These are phyloP conservation scores for Citrus medica DNA, from an alignment of 345 rosid species.

Conservation along the genomic window DNA sequence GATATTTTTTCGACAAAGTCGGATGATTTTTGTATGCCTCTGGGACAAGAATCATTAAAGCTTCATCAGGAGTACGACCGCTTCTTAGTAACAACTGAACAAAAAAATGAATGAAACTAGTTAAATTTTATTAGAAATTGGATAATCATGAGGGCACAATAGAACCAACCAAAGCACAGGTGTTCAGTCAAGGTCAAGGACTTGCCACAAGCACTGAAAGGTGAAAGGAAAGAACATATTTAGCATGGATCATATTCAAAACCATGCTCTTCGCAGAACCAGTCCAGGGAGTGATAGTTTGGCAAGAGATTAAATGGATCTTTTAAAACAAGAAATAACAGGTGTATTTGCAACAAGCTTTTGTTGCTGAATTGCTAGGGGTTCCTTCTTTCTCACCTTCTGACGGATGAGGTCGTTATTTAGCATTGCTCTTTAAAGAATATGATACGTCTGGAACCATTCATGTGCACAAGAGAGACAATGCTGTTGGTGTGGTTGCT, in stretches of 20 bases:
- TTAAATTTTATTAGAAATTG: slow-evolving; percentile 2
- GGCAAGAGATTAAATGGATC: background rate
- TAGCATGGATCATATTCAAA: background rate
- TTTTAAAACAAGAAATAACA: background rate
- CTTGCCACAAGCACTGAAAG: background rate
- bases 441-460: background rate
- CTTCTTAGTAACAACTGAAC: slow-evolving; percentile 84
- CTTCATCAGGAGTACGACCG: slow-evolving; percentile 87
- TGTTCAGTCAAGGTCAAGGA: background rate
- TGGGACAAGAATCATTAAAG: slow-evolving; percentile 97
- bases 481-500: background rate
- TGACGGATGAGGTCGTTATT: background rate
- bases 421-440: background rate
- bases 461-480: background rate
- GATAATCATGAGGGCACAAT: background rate
- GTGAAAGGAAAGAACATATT: background rate
- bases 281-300: background rate
- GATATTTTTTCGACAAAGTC: slow-evolving; percentile 75
- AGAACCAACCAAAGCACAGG: background rate
- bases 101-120: slow-evolving; percentile 10
- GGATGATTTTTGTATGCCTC: slow-evolving; percentile 99
- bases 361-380: background rate
- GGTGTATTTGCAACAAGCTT: background rate
- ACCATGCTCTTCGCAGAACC: background rate
- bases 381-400: background rate